These are phyloP conservation scores for Closterium sp. DNA, from an alignment of 139 green algal genomes.

Conservation along the genomic window DNA sequence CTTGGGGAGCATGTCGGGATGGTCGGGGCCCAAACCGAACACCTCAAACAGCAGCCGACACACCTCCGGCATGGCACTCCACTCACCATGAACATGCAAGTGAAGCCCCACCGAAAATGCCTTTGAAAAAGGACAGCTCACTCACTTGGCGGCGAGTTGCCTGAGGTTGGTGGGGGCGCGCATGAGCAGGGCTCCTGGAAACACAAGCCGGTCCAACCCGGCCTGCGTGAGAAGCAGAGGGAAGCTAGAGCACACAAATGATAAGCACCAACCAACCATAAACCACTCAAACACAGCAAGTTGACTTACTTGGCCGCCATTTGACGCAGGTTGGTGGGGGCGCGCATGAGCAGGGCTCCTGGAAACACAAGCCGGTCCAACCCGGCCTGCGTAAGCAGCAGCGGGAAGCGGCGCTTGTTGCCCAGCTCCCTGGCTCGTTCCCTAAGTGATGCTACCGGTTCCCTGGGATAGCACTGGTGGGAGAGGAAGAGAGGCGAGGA, in stretches of 20 bases:
- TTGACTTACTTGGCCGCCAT: neutral
- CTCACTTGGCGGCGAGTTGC: neutral
- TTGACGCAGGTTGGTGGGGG: neutral
- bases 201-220: slow-evolving; percentile 16
- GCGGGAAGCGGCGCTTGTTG: slow-evolving; percentile 11
- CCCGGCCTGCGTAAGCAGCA: neutral
- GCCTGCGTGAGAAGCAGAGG: neutral
- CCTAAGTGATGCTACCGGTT: neutral
- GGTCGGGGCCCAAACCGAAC: neutral
- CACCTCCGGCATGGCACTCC: neutral
- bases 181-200: neutral
- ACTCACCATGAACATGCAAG: no score
- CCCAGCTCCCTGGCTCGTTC: neutral
- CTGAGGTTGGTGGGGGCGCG: neutral
- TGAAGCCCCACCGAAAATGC: no score
- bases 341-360: neutral
- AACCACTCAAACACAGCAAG: no score
- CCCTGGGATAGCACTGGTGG: slow-evolving; percentile 23
- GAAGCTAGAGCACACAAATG: no score
- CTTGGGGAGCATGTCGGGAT: no score
- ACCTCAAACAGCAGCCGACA: neutral
- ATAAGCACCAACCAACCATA: no score
- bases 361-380: slow-evolving; percentile 26
- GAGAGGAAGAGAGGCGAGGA: no score
- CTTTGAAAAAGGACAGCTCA: no score